phyloP scores from a whole-genome alignment of 306 rosid species.

The Quercus mongolica region DNA sequence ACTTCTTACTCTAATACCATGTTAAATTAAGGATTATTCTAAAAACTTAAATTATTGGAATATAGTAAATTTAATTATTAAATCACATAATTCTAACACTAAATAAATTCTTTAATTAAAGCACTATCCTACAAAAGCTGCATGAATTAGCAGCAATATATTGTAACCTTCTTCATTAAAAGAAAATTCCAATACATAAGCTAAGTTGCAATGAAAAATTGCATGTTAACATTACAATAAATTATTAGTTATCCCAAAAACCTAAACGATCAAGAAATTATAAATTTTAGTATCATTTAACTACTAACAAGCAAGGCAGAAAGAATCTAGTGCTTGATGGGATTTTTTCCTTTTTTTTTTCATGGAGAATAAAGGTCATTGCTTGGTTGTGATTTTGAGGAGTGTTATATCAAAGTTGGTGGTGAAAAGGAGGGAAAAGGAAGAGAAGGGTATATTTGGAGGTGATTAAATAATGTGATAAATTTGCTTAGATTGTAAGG shows the following conservation, averaged over 20 bases:
- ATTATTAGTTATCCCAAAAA: too few relatives aligned
- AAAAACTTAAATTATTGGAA: too few relatives aligned
- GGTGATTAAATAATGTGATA: slow-evolving; percentile 15
- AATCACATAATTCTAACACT: background rate
- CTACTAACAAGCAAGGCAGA: background rate
- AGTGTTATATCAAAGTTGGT: slow-evolving; percentile 78
- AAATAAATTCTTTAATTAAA: background rate
- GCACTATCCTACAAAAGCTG: background rate
- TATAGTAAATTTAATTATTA: too few relatives aligned
- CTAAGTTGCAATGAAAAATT: too few relatives aligned
- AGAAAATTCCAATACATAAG: background rate
- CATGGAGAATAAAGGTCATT: background rate
- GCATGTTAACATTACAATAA: too few relatives aligned
- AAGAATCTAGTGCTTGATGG: background rate
- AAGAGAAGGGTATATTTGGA: slow-evolving; percentile 24
- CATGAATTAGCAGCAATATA: background rate
- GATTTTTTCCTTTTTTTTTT: background rate
- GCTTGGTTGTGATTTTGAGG: slow-evolving; percentile 21
- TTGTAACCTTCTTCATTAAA: too few relatives aligned
- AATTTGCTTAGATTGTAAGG: slow-evolving; percentile 65
- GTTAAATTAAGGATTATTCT: too few relatives aligned
- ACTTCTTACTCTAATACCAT: too few relatives aligned
- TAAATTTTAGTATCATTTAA: too few relatives aligned
- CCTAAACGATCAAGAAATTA: too few relatives aligned
- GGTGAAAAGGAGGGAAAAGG: slow-evolving; percentile 53